Conservation (phyloP, 2,329 filamentous ascomycete genomes). For the Aspergillus sp. region DNA sequence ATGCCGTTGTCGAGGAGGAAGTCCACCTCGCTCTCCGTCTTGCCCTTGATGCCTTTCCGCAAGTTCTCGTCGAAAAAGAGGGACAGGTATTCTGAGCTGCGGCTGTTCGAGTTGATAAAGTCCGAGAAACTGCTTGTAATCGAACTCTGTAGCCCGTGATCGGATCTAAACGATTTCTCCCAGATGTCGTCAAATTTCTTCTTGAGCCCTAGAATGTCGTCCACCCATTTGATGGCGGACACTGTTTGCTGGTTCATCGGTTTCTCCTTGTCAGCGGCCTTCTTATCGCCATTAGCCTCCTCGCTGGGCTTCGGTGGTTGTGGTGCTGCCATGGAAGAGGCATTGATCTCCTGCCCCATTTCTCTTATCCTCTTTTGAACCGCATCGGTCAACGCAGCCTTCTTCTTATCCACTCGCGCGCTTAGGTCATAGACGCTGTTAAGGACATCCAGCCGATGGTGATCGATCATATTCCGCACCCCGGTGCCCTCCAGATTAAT, state of each 20-base stretch:
- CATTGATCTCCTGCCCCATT: conserved; percentile 75
- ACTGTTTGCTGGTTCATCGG: conserved; percentile 69
- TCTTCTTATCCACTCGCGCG: conserved; percentile 64
- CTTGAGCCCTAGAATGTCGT: conserved; percentile 77
- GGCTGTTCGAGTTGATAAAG: conserved; percentile 83
- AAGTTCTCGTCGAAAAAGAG: conserved; percentile 95
- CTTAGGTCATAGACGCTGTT: conserved; percentile 74
- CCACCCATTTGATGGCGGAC: conserved; percentile 89
- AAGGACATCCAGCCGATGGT: conserved; percentile 70
- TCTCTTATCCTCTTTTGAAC: conserved; percentile 68
- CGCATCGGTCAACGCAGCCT: conserved; percentile 58
- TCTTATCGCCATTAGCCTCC: conserved; percentile 44
- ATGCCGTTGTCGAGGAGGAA: conserved; percentile 80
- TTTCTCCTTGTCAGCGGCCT: conserved; percentile 38
- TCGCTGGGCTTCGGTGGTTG: conserved; percentile 40
- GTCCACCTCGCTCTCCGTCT: conserved; percentile 82
- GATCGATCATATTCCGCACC: conserved; percentile 81
- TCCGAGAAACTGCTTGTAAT: conserved; percentile 80
- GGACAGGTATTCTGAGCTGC: conserved; percentile 85
- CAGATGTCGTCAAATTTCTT: conserved; percentile 81
- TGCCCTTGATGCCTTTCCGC: conserved; percentile 86
- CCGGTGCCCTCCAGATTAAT: conserved; percentile 77
- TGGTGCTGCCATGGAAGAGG: conserved; percentile 44
- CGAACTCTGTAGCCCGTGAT: conserved; percentile 69
- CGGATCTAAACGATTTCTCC: conserved; percentile 60